These are phyloP conservation scores for Termitomyces sp. DNA, from an alignment of 768 basidiomycete species.

Conservation along the genomic window DNA sequence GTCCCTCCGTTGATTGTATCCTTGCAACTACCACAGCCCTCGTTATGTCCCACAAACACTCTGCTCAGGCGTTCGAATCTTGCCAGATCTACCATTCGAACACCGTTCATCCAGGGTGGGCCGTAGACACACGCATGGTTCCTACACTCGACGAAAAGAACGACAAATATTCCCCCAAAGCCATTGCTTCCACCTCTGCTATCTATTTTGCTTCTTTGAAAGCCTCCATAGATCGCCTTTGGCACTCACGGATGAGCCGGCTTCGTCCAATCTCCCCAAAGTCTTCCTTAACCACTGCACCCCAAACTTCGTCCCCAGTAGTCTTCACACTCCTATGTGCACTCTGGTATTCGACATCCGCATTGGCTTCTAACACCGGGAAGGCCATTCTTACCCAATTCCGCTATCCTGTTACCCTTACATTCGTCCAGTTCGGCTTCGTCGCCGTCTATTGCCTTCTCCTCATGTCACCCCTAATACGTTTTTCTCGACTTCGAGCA, in stretches of 20 bases:
- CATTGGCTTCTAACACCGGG: conserved; percentile 93
- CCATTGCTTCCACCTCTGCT: conserved; percentile 17
- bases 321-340: conserved; percentile 76
- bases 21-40: neutral
- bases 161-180: conserved; percentile 25
- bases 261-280: conserved; percentile 19
- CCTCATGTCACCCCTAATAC: conserved; percentile 71
- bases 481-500: conserved; percentile 59
- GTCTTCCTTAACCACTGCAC: conserved; percentile 24
- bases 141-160: conserved; percentile 27
- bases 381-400: conserved; percentile 93
- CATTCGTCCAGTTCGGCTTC: conserved; percentile 96
- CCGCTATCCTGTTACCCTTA: conserved; percentile 92
- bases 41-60: conserved; percentile 19
- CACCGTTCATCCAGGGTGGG: conserved; percentile 22
- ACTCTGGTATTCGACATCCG: conserved; percentile 92
- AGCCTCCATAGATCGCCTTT: conserved; percentile 18
- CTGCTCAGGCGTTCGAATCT: conserved; percentile 21
- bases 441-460: conserved; percentile 83
- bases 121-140: conserved; percentile 23
- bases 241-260: conserved; percentile 20
- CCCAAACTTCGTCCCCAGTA: conserved; percentile 27
- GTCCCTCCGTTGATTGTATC: conserved; percentile 8
- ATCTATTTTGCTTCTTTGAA: conserved; percentile 22
- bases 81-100: conserved; percentile 15